These are phyloP conservation scores for Acacia concinna DNA, from an alignment of 331 rosid species.

Conservation along the genomic window DNA sequence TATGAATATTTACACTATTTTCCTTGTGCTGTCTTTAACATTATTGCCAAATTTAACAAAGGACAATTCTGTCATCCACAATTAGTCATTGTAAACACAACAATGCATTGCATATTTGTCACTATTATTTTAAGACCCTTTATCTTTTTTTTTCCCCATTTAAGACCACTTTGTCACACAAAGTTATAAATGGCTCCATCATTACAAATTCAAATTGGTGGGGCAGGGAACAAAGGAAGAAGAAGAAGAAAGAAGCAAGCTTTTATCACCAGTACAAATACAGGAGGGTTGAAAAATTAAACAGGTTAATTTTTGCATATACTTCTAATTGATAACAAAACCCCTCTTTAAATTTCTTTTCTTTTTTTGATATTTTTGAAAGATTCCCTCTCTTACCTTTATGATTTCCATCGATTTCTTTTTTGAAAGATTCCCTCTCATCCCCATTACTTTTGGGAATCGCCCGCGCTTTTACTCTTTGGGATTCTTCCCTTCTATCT, in stretches of 20 bases:
- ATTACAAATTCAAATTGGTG: neutral
- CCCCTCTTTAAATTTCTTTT: neutral
- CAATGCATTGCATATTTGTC: neutral
- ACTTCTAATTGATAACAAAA: neutral
- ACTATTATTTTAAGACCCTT: neutral
- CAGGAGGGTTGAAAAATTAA: neutral
- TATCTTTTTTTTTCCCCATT: too few species aligned
- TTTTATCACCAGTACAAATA: neutral
- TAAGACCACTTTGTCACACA: neutral
- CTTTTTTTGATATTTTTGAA: neutral
- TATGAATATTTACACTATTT: neutral
- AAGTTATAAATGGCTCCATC: neutral
- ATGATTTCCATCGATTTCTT: neutral
- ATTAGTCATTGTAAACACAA: neutral
- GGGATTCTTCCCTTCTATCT: neutral
- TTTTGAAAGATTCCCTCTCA: neutral
- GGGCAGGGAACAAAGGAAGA: neutral
- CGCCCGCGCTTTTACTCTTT: constrained; percentile 7
- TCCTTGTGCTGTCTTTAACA: neutral
- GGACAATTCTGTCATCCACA: neutral
- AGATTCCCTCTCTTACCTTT: neutral
- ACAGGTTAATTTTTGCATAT: neutral
- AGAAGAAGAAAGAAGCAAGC: neutral
- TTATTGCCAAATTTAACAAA: neutral
- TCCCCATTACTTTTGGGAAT: neutral